phyloP scores from a whole-genome alignment of 169 alveolate genomes.

The Cryptosporidium baileyi region DNA sequence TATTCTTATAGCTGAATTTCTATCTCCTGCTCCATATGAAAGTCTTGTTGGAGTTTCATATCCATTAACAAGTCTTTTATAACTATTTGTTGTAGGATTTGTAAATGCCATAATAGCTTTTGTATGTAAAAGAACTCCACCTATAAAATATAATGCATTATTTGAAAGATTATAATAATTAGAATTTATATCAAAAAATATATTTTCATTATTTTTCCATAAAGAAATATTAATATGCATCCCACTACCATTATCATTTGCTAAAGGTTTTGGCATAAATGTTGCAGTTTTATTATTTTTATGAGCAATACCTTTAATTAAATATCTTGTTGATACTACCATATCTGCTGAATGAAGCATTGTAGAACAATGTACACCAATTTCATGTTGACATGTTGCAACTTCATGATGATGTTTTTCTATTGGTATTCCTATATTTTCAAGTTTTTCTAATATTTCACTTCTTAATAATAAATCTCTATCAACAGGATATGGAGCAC shows the following conservation, averaged over 20 bases:
- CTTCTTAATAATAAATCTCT: constrained; percentile 72
- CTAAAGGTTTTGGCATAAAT: constrained; percentile 83
- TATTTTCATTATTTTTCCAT: constrained; percentile 79
- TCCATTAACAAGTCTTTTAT: constrained; percentile 81
- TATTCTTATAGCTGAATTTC: constrained; percentile 83
- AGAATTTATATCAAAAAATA: constrained; percentile 78
- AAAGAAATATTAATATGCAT: constrained; percentile 80
- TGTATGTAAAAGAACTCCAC: constrained; percentile 81
- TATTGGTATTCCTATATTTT: constrained; percentile 73
- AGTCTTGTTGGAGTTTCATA: constrained; percentile 80
- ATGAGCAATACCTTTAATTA: constrained; percentile 77
- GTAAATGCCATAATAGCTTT: constrained; percentile 81
- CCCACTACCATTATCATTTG: constrained; percentile 80
- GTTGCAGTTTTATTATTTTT: constrained; percentile 78
- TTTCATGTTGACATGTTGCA: constrained; percentile 82
- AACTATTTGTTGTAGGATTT: constrained; percentile 80
- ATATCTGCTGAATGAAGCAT: constrained; percentile 76
- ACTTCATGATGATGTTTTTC: constrained; percentile 86
- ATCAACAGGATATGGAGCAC: constrained; percentile 78
- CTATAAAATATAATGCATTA: constrained; percentile 76
- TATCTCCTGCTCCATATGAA: constrained; percentile 79
- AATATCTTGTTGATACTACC: constrained; percentile 74
- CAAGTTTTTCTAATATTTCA: constrained; percentile 74
- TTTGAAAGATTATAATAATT: constrained; percentile 76
- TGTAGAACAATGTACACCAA: constrained; percentile 75